phyloP scores from a whole-genome alignment of 2,329 filamentous ascomycete genomes.

The Cercospora canescens region DNA sequence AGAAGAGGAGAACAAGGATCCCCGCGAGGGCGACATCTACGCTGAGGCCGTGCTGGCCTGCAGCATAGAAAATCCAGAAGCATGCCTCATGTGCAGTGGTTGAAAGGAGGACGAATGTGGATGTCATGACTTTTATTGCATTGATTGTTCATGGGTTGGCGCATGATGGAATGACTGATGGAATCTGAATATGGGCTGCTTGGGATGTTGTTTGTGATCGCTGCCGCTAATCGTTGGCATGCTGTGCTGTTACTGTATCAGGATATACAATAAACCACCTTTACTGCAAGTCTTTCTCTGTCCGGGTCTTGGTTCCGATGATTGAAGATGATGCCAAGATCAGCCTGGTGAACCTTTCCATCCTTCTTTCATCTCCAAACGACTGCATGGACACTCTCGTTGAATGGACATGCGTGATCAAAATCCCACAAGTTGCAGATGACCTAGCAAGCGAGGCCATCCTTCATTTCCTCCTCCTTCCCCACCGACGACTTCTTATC shows the following conservation, averaged over 20 bases:
- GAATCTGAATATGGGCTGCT: slow-evolving; percentile 12
- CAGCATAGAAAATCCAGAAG: slow-evolving; percentile 96
- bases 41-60: slow-evolving; percentile 88
- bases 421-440: too few relatives aligned
- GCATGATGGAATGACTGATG: slow-evolving; percentile 15
- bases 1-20: slow-evolving; percentile 70
- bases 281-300: not conserved
- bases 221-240: slow-evolving; percentile 30
- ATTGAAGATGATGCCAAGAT: not conserved
- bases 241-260: slow-evolving; percentile 21
- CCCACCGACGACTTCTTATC: not conserved
- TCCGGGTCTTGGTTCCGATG: too few relatives aligned
- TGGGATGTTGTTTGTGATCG: slow-evolving; percentile 12
- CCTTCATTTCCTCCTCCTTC: not conserved
- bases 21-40: slow-evolving; percentile 89
- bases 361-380: too few relatives aligned
- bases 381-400: too few relatives aligned
- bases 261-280: slow-evolving; percentile 18
- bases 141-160: slow-evolving; percentile 20
- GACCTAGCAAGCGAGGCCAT: not conserved
- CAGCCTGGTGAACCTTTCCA: not conserved
- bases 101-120: slow-evolving; percentile 41
- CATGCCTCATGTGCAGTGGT: slow-evolving; percentile 96
- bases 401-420: too few relatives aligned
- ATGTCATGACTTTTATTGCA: slow-evolving; percentile 15